phyloP scores from a whole-genome alignment of 192 early-diverging fungal genomes.

The Coemansia sp. region DNA sequence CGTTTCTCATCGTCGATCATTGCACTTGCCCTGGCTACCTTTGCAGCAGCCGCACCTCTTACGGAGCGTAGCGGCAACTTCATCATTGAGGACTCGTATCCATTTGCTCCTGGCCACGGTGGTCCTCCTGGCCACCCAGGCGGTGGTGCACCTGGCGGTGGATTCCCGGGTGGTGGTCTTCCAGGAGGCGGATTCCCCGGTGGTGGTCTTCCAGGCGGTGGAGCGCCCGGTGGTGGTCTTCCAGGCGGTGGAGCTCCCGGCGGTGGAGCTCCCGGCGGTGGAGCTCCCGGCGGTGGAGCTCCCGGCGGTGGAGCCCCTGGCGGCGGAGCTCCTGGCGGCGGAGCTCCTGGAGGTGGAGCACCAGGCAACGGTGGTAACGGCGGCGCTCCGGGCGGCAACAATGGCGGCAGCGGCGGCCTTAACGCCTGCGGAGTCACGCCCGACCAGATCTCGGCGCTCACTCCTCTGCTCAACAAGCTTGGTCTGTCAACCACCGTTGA shows the following conservation, averaged over 20 bases:
- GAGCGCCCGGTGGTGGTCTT: neutral
- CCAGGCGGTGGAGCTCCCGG: slow-evolving; percentile 14
- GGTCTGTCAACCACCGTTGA: slow-evolving; percentile 43
- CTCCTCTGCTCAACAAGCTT: slow-evolving; percentile 48
- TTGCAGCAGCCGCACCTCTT: slow-evolving; percentile 24
- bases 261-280: slow-evolving; percentile 4
- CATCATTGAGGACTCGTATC: neutral
- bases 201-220: neutral
- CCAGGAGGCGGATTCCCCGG: slow-evolving; percentile 14
- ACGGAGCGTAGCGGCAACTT: slow-evolving; percentile 14
- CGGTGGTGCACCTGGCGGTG: slow-evolving; percentile 5
- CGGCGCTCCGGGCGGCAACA: neutral
- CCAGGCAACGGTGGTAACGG: neutral
- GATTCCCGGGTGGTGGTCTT: slow-evolving; percentile 12
- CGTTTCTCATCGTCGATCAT: slow-evolving; percentile 28
- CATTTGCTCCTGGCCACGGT: neutral
- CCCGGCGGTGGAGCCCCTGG: slow-evolving; percentile 4
- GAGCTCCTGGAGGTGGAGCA: neutral
- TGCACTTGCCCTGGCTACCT: slow-evolving; percentile 19
- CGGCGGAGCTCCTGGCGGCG: neutral
- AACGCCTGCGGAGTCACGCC: slow-evolving; percentile 46
- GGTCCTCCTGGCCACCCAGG: neutral
- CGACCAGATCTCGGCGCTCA: slow-evolving; percentile 45
- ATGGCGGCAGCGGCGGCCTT: slow-evolving; percentile 3
- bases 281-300: slow-evolving; percentile 1